Evolutionary conservation across 768 basidiomycete species (phyloP).

Genomic region (Cystofilobasidium ferigula): DNA sequence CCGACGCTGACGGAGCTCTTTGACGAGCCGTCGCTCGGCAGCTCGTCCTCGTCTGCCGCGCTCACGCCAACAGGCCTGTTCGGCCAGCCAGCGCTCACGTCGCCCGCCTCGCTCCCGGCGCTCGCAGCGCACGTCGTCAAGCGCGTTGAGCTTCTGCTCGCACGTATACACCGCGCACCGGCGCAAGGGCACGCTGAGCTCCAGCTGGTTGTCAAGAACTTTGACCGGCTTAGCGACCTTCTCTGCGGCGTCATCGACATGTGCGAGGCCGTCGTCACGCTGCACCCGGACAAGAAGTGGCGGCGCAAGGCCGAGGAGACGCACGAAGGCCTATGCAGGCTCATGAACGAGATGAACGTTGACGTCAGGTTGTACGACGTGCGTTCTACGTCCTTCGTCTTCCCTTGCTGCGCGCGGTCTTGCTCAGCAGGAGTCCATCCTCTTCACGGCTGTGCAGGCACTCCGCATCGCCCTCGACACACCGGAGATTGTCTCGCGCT

Average conservation of each 20-base stretch:
- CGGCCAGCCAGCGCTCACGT: slow-evolving; percentile 58
- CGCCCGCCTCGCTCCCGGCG: slow-evolving; percentile 56
- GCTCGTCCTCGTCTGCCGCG: not conserved
- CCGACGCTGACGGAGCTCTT: slow-evolving; percentile 23
- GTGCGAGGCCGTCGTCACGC: slow-evolving; percentile 82
- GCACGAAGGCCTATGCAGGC: slow-evolving; percentile 86
- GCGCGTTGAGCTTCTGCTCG: slow-evolving; percentile 70
- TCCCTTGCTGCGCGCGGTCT: not conserved
- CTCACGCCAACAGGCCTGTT: slow-evolving; percentile 62
- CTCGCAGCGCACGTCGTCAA: slow-evolving; percentile 69
- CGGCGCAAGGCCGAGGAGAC: slow-evolving; percentile 69
- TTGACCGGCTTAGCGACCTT: slow-evolving; percentile 91
- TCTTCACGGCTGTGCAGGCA: slow-evolving; percentile 27
- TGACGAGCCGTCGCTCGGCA: slow-evolving; percentile 1
- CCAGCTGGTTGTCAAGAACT: slow-evolving; percentile 79
- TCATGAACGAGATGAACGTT: slow-evolving; percentile 95
- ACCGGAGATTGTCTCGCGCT: slow-evolving; percentile 29
- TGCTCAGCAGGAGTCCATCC: slow-evolving; percentile 10
- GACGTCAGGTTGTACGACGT: slow-evolving; percentile 82
- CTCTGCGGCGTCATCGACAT: slow-evolving; percentile 94
- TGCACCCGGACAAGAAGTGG: slow-evolving; percentile 81
- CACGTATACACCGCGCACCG: slow-evolving; percentile 58
- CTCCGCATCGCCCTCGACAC: slow-evolving; percentile 34
- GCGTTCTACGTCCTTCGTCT: slow-evolving; percentile 38
- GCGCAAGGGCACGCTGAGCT: slow-evolving; percentile 58